Evolutionary conservation across 2,329 filamentous ascomycete genomes (phyloP), one percentile per base, ranked within the genome.

Genomic region (Alternaria consortialis): DNA sequence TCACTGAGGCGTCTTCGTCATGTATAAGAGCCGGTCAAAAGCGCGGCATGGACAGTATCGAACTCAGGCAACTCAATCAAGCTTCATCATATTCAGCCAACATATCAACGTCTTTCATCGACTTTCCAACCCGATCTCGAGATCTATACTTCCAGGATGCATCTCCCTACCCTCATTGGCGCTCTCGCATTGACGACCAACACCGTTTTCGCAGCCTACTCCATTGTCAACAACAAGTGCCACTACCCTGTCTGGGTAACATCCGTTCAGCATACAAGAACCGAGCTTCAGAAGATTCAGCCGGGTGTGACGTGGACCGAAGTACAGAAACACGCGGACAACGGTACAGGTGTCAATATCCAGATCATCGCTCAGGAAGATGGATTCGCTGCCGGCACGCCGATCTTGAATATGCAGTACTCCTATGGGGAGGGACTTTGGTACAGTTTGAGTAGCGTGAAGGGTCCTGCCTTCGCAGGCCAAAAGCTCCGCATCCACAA

Each of bases 201-300:
- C 55, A 61, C 60, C 7, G 40, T 69, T 37, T 51, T 66, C 31
- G 63, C 67, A 29, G 64, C 62, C 36, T 52, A 55, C 8, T 53
- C 69, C 48, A 50, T 54, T 15, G 55, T 76, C 40, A 63, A 64
- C 56, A 76, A 76, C 66, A 65, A 73, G 43, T 75, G 74, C 56
- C 27, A 56, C 57, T 65, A 61, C 54, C 40, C 67, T 46, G 58
- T 74, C 43, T 76, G 60, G 48, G 54, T 72, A 13, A 68, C 69
- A 13, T 64, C 64, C 6, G 68, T 74, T n/a, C 47, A 60, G 39
- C 4, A 32, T 36, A 39, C 40, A 53, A 37, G 32, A 53, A 40
- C 63, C 54, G n/a, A 51, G 3, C 20, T 37, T 11, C 32, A 37
- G 34, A 44, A 53, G 6, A 37, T 74, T 5, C 11, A 40, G 9